Evolutionary conservation across 495 filamentous ascomycete genomes (phyloP).

Genomic region (Neurospora sublineolata): DNA sequence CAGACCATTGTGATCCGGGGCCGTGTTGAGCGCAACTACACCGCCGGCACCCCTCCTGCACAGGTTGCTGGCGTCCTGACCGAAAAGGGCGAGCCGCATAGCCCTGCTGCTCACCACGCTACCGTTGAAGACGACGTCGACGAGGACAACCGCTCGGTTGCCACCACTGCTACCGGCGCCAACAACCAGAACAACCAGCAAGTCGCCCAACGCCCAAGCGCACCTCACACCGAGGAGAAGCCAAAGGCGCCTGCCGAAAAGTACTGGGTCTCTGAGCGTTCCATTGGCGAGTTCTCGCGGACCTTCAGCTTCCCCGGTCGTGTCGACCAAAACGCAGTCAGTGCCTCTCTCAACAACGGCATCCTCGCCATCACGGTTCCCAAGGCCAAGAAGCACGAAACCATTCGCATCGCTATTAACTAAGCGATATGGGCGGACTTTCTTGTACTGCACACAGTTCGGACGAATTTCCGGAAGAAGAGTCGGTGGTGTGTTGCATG

Average conservation of each 20-base stretch:
- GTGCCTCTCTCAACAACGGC: conserved; percentile 50
- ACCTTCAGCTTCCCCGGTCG: conserved; percentile 64
- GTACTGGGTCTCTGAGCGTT: conserved; percentile 77
- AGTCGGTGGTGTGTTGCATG: not conserved
- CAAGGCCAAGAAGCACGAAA: conserved; percentile 47
- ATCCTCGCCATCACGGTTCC: conserved; percentile 61
- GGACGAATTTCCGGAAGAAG: not conserved
- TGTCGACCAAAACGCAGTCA: conserved; percentile 68
- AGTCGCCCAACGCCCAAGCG: not conserved
- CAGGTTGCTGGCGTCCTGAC: not conserved
- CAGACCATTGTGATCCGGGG: conserved; percentile 68
- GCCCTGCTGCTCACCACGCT: conserved; percentile 30
- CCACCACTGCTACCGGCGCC: conserved; percentile 5
- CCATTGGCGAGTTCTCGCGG: conserved; percentile 67
- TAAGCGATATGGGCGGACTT: not conserved
- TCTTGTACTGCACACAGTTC: not conserved
- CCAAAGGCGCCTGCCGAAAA: conserved; percentile 32
- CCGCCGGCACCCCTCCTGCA: conserved; percentile 29
- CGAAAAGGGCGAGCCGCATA: conserved; percentile 12
- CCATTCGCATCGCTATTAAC: conserved; percentile 8
- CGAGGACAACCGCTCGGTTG: conserved; percentile 3
- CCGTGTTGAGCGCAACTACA: conserved; percentile 47
- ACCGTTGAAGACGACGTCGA: conserved; percentile 21
- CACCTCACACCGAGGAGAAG: conserved; percentile 10
- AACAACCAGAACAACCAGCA: conserved; percentile 17